Conservation (phyloP, 306 rosid species). For the Argentina anserina region DNA sequence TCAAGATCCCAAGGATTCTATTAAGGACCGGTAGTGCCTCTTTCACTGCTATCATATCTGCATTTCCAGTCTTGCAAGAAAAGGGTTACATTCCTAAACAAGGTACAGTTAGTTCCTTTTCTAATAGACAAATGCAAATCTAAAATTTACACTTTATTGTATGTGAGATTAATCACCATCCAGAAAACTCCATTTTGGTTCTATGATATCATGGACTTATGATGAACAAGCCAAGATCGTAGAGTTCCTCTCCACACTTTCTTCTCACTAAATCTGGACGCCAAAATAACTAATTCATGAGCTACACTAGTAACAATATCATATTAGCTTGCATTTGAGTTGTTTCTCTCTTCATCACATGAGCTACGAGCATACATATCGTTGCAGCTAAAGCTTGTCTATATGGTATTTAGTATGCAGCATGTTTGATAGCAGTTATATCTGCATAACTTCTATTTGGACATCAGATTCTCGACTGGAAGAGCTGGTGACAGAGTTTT, state of each 20-base stretch:
- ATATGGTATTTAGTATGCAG: background rate
- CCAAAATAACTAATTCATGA: background rate
- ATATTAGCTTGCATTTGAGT: background rate
- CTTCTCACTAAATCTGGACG: too few relatives aligned
- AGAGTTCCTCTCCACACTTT: too few relatives aligned
- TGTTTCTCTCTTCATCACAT: background rate
- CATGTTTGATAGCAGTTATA: background rate
- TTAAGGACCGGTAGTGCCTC: slow-evolving; percentile 34
- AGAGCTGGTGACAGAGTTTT: slow-evolving; percentile 32
- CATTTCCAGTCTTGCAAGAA: slow-evolving; percentile 32
- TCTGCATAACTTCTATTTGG: background rate
- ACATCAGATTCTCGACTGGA: slow-evolving; percentile 30
- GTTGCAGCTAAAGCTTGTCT: background rate
- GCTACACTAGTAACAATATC: background rate
- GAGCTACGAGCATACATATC: background rate
- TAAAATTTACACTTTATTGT: background rate
- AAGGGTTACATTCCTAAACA: slow-evolving; percentile 42
- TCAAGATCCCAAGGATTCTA: slow-evolving; percentile 36
- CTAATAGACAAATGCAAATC: background rate
- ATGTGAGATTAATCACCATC: background rate
- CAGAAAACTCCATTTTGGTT: background rate
- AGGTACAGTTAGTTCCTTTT: slow-evolving; percentile 26
- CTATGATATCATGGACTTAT: background rate
- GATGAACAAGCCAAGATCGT: too few relatives aligned
- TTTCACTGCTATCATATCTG: slow-evolving; percentile 29